phyloP scores from a whole-genome alignment of 495 filamentous ascomycete genomes.

The Xylaria castorea region DNA sequence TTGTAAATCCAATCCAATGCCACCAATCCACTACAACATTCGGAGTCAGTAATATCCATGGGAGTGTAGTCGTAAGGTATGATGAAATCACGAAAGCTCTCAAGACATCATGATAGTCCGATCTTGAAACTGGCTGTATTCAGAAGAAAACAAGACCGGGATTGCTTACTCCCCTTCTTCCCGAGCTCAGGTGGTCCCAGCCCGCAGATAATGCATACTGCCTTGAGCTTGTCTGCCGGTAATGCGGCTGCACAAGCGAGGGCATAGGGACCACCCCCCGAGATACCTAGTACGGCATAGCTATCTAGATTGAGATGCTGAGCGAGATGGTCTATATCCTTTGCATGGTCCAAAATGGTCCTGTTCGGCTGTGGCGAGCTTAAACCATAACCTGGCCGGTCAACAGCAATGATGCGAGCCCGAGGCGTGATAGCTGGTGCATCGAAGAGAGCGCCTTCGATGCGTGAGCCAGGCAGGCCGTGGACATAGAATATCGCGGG shows the following conservation, averaged over 20 bases:
- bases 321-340: constrained; percentile 48
- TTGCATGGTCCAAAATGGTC: constrained; percentile 48
- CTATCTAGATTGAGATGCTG: constrained; percentile 41
- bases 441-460: constrained; percentile 46
- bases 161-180: constrained; percentile 22
- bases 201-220: constrained; percentile 42
- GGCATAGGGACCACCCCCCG: constrained; percentile 56
- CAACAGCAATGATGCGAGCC: constrained; percentile 48
- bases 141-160: neutral
- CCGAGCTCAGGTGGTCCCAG: constrained; percentile 40
- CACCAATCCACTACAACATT: constrained; percentile 23
- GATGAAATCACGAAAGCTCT: neutral
- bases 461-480: constrained; percentile 51
- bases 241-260: constrained; percentile 52
- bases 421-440: constrained; percentile 35
- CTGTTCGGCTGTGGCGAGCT: constrained; percentile 48
- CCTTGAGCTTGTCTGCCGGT: constrained; percentile 41
- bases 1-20: constrained; percentile 35
- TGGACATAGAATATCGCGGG: constrained; percentile 53
- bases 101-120: neutral
- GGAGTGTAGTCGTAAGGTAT: neutral
- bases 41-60: neutral
- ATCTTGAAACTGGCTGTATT: neutral
- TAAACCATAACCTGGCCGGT: constrained; percentile 54
- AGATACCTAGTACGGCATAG: constrained; percentile 54